These are phyloP conservation scores for Euphorbia peplus DNA, from an alignment of 345 rosid genomes.

Conservation along the genomic window DNA sequence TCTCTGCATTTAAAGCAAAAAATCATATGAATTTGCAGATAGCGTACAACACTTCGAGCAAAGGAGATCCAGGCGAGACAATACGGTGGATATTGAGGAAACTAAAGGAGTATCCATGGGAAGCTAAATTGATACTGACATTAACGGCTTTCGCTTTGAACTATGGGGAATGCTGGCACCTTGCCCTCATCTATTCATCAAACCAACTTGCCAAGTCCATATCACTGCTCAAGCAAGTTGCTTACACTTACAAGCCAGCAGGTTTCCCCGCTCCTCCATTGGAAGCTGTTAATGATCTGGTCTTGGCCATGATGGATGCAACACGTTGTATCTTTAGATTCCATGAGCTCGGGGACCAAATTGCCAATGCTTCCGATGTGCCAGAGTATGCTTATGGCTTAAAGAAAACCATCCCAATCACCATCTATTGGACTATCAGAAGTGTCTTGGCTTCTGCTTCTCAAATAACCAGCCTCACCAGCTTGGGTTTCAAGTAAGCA, in stretches of 20 bases:
- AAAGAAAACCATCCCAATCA: conserved; percentile 38
- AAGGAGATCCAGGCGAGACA: conserved; percentile 47
- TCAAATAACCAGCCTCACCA: conserved; percentile 54
- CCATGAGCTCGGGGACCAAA: conserved; percentile 37
- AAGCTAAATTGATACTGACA: conserved; percentile 52
- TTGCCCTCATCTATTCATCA: conserved; percentile 55
- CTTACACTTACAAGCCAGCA: conserved; percentile 37
- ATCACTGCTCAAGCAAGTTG: conserved; percentile 54
- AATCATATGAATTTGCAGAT: conserved; percentile 33
- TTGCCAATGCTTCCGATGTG: conserved; percentile 23
- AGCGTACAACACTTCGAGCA: conserved; percentile 50
- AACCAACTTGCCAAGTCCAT: conserved; percentile 61
- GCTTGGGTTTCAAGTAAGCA: conserved; percentile 57
- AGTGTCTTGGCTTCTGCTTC: conserved; percentile 53
- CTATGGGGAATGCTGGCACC: conserved; percentile 71
- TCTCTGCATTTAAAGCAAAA: too few species aligned
- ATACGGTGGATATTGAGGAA: conserved; percentile 39
- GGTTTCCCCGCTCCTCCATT: conserved; percentile 41
- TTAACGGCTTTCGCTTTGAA: conserved; percentile 60
- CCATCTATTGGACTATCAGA: conserved; percentile 66
- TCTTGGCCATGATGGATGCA: conserved; percentile 51
- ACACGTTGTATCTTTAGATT: conserved; percentile 49
- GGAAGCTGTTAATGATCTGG: conserved; percentile 51
- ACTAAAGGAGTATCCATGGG: conserved; percentile 49
- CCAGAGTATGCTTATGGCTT: conserved; percentile 35